A percentile compares a stretch with the other conserved stretches of the same genome.
Conservation (phyloP, 2,329 filamentous ascomycete genomes). For the Parastagonospora nodorum region DNA sequence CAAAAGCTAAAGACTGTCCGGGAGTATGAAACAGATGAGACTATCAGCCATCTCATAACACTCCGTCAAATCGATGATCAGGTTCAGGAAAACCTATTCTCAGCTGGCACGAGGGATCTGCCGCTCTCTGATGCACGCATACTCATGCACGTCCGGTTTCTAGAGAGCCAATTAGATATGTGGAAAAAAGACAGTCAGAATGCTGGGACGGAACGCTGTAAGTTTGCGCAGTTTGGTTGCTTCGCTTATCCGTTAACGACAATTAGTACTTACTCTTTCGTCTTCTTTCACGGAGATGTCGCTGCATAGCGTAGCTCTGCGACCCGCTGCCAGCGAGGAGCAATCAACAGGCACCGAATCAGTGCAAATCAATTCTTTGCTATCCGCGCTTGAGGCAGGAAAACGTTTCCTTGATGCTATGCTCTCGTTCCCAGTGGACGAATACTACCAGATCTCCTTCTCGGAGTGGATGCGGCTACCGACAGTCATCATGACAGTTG, state of each 20-base stretch:
- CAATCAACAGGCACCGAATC: constrained; percentile 5
- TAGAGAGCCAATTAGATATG: constrained; percentile 32
- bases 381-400: constrained; percentile 63
- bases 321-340: constrained; percentile 6
- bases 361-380: constrained; percentile 28
- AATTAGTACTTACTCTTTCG: constrained; percentile 33
- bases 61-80: constrained; percentile 41
- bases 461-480: constrained; percentile 42
- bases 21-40: constrained; percentile 34
- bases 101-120: constrained; percentile 21
- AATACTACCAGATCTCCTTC: constrained; percentile 40
- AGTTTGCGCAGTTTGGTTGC: background rate
- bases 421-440: constrained; percentile 69
- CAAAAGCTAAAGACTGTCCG: constrained; percentile 17
- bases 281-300: constrained; percentile 34
- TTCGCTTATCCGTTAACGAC: background rate
- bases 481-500: constrained; percentile 32
- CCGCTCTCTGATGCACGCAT: constrained; percentile 35
- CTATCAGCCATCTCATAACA: constrained; percentile 28
- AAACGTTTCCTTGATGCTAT: constrained; percentile 71
- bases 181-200: constrained; percentile 23
- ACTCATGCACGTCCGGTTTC: constrained; percentile 34
- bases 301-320: constrained; percentile 34
- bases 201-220: constrained; percentile 26
- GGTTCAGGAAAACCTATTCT: constrained; percentile 36